Evolutionary conservation across 805 yeast species (phyloP), one percentile per base, ranked within the genome.

Genomic region (Priceomyces castillae): DNA sequence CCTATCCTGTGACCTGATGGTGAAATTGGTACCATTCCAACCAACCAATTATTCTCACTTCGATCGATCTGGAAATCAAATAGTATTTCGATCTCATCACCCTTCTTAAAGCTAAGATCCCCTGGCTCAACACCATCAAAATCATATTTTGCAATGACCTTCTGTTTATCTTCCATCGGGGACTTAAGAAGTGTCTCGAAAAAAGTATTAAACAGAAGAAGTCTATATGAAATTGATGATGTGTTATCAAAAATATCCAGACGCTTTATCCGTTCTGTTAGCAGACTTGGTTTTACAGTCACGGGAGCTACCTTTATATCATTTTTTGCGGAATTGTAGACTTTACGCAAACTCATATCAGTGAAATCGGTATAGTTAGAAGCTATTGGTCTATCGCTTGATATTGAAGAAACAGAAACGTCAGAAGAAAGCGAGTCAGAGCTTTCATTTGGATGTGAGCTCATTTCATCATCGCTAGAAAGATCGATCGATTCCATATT

Each of bases 291-390:
- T 9, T 42, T 28, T 4, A 46, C 42, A n/a, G 51, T 41, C 1
- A 64, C 46, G 2, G 74, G 75, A 12, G 67, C 62, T 14, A 33
- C 41, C 3, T 49, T 53, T 39, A 69, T 67, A 4, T 59, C 59
- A 45, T 69, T 69, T 44, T 70, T 70, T 34, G 57, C 49, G 7
- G 52, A 41, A 48, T 69, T 70, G 45, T 67, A 69, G 11, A 67
- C 36, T 34, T 53, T 59, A 10, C 47, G 40, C 31, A 69, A 47
- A 25, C 54, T 50, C 34, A 53, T 42, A 36, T 53, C 54, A 28
- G 55, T 42, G 11, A 40, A 37, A 15, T 59, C 62, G 11, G 51
- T 47, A 7, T 50, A 41, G 2, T 54, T 30, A 30, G 48, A 47
- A 6, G 50, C 50, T 9, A 52, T 19, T 5, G 49, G 35, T 2